A percentile compares a stretch with the other conserved stretches of the same genome.
Evolutionary conservation across 2,329 filamentous ascomycete species (phyloP).

Genomic region (Sordariomycetes sp.): DNA sequence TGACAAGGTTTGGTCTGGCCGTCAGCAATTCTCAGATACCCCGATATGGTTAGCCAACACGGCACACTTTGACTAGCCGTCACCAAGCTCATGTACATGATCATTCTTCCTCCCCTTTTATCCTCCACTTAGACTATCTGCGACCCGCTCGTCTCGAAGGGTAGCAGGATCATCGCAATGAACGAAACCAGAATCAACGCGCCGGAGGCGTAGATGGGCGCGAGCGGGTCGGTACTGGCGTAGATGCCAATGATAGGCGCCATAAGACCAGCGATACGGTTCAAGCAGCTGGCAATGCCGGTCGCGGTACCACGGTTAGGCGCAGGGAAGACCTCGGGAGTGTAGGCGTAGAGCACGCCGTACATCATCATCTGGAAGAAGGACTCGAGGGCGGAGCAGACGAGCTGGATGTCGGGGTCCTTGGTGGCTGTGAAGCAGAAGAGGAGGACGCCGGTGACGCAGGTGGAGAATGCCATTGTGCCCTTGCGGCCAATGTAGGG

Average conservation of each 20-base stretch:
- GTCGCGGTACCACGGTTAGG: conserved; percentile 39
- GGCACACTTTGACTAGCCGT: neutral
- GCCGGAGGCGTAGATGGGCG: conserved; percentile 29
- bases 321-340: conserved; percentile 43
- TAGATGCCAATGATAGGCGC: conserved; percentile 29
- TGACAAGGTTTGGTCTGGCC: neutral
- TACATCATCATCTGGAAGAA: conserved; percentile 53
- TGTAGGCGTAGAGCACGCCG: conserved; percentile 39
- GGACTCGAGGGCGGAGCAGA: conserved; percentile 29
- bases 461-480: conserved; percentile 60
- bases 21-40: neutral
- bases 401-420: conserved; percentile 22
- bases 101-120: neutral
- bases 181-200: conserved; percentile 35
- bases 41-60: neutral
- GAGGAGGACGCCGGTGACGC: conserved; percentile 35
- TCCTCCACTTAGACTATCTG: conserved; percentile 6
- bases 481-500: conserved; percentile 46
- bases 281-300: conserved; percentile 25
- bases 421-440: conserved; percentile 28
- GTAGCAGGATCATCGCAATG: conserved; percentile 24
- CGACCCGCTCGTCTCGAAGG: conserved; percentile 27
- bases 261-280: conserved; percentile 22
- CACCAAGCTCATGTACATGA: neutral
- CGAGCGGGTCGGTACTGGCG: conserved; percentile 26